Evolutionary conservation across 495 filamentous ascomycete genomes (phyloP).

Genomic region (Aspergillus bertholletiae): DNA sequence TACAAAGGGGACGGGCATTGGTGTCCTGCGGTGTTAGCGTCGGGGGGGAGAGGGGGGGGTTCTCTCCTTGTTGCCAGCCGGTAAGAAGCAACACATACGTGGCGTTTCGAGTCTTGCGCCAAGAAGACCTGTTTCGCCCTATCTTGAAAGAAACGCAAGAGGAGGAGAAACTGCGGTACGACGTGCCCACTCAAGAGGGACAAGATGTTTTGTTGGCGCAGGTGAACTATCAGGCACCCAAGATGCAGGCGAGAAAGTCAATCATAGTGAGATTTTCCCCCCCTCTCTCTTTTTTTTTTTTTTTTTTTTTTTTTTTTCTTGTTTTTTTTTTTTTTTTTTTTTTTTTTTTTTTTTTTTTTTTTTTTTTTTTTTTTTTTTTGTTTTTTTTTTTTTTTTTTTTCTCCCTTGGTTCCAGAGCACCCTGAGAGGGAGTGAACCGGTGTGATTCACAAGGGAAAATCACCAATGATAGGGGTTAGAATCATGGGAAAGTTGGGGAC

Average conservation of each 20-base stretch:
- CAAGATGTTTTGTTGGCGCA: neutral
- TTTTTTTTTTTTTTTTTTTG: too few relatives aligned
- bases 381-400: too few relatives aligned
- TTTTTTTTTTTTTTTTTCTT: too few relatives aligned
- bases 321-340: too few relatives aligned
- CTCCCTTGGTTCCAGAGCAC: too few relatives aligned
- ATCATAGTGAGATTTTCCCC: neutral
- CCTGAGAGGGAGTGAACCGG: too few relatives aligned
- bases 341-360: too few relatives aligned
- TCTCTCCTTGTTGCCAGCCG: neutral
- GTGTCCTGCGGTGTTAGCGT: neutral
- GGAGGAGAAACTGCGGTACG: slow-evolving; percentile 14
- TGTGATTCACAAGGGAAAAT: neutral
- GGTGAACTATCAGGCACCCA: neutral
- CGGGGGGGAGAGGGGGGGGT: too few relatives aligned
- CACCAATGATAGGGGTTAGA: neutral
- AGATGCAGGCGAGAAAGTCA: neutral
- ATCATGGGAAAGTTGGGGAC: neutral
- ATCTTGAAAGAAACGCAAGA: slow-evolving; percentile 10
- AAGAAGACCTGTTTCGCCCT: slow-evolving; percentile 11
- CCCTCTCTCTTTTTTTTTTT: too few relatives aligned
- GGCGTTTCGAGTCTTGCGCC: slow-evolving; percentile 14
- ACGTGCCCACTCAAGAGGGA: slow-evolving; percentile 5
- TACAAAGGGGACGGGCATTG: neutral
- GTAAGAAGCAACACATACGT: slow-evolving; percentile 3